These are phyloP conservation scores for Globisporangium ultimum DNA, from an alignment of 352 stramenopile genomes.

Conservation along the genomic window DNA sequence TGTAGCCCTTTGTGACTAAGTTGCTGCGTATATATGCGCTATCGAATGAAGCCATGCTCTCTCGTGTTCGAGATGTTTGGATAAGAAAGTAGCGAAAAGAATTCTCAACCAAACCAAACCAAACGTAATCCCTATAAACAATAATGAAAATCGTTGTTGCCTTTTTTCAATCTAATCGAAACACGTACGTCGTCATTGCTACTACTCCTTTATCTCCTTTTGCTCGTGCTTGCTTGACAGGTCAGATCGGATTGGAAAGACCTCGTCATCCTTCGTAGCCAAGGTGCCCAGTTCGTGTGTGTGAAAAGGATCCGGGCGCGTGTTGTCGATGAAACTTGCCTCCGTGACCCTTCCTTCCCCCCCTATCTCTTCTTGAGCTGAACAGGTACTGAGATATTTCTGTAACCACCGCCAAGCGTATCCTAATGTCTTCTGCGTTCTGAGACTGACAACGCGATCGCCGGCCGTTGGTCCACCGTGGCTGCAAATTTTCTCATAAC, in stretches of 20 bases:
- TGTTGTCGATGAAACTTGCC: background rate
- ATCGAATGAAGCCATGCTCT: background rate
- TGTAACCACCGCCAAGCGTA: background rate
- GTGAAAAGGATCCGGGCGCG: background rate
- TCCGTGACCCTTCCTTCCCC: no score
- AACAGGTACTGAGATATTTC: background rate
- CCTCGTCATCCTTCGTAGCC: background rate
- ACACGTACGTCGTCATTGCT: no score
- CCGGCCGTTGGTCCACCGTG: background rate
- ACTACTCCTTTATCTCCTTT: background rate
- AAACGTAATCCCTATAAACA: constrained; percentile 7
- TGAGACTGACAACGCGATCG: background rate
- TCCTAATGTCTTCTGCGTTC: background rate
- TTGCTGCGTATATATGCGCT: constrained; percentile 17
- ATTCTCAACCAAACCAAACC: background rate
- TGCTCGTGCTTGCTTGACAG: background rate
- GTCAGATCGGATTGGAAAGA: no score
- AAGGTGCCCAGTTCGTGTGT: background rate
- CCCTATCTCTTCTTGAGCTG: background rate
- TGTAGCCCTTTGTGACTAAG: constrained; percentile 4
- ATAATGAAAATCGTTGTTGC: constrained; percentile 12
- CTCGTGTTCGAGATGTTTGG: background rate
- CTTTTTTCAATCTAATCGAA: background rate
- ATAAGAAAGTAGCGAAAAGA: constrained; percentile 3
- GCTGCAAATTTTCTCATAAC: background rate